These are phyloP conservation scores for Fonsecaea pedrosoi DNA, from an alignment of 2,329 filamentous ascomycete species.

Conservation along the genomic window DNA sequence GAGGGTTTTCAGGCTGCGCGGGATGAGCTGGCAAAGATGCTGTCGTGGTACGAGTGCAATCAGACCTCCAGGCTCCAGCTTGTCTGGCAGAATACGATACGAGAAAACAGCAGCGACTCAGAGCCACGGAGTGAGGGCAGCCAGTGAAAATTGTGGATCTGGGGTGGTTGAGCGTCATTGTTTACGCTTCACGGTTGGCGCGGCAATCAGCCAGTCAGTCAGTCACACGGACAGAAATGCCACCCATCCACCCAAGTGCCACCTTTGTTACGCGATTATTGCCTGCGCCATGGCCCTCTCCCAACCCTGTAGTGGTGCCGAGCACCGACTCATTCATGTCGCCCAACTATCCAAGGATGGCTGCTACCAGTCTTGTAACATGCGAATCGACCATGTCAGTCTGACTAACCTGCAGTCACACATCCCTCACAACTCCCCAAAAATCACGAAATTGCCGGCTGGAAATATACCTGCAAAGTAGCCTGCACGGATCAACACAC, in stretches of 20 bases:
- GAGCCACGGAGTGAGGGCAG: not conserved
- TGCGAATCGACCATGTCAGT: too few relatives aligned
- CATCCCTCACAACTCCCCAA: too few relatives aligned
- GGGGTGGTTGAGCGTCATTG: not conserved
- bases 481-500: not conserved
- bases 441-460: not conserved
- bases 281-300: too few relatives aligned
- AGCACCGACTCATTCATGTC: too few relatives aligned
- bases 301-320: too few relatives aligned
- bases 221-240: too few relatives aligned
- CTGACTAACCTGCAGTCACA: too few relatives aligned
- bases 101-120: not conserved
- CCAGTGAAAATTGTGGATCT: not conserved
- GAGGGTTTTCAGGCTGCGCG: constrained; percentile 3
- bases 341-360: too few relatives aligned
- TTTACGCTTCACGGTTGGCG: not conserved
- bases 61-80: constrained; percentile 8
- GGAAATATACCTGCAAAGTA: too few relatives aligned
- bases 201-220: not conserved
- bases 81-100: not conserved
- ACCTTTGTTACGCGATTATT: too few relatives aligned
- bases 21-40: not conserved
- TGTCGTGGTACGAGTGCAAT: constrained; percentile 7
- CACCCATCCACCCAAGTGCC: too few relatives aligned
- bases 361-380: too few relatives aligned